Conservation (phyloP, 2,329 filamentous ascomycete species). For the Penicillium sp. region DNA sequence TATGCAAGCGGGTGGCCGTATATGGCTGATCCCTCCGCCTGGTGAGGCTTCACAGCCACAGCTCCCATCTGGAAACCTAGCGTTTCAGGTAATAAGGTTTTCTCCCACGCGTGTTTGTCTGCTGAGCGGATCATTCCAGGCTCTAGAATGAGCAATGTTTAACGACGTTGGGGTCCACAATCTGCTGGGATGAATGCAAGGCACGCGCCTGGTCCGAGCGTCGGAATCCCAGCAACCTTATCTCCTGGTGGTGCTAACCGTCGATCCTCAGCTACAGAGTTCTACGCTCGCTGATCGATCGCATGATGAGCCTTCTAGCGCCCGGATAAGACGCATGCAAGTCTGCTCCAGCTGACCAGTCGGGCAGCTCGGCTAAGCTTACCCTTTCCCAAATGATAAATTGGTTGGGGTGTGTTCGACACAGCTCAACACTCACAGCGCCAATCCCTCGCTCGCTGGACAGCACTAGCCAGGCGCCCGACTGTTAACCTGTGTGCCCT, state of each 20-base stretch:
- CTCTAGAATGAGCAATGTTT: constrained; percentile 24
- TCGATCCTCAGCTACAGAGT: constrained; percentile 14
- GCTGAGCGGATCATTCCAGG: constrained; percentile 20
- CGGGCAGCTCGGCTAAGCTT: neutral
- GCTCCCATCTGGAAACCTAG: constrained; percentile 25
- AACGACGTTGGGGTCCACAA: constrained; percentile 19
- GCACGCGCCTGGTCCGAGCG: constrained; percentile 23
- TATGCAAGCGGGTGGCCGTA: neutral
- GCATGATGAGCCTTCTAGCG: constrained; percentile 1
- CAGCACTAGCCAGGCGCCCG: neutral
- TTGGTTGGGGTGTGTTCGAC: neutral
- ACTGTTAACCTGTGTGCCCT: neutral
- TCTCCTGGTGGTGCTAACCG: constrained; percentile 18
- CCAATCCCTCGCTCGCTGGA: neutral
- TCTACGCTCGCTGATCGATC: neutral
- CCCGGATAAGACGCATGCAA: neutral
- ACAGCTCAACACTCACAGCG: neutral
- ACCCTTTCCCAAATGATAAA: neutral
- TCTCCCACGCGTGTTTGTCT: constrained; percentile 19
- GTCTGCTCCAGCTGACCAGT: neutral
- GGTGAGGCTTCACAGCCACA: constrained; percentile 20
- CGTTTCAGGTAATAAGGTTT: constrained; percentile 29
- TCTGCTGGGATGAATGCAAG: constrained; percentile 26
- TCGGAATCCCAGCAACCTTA: constrained; percentile 29
- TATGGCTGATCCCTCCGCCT: neutral